Conservation (phyloP, 2,329 filamentous ascomycete species). For the Pseudogymnoascus sp. region DNA sequence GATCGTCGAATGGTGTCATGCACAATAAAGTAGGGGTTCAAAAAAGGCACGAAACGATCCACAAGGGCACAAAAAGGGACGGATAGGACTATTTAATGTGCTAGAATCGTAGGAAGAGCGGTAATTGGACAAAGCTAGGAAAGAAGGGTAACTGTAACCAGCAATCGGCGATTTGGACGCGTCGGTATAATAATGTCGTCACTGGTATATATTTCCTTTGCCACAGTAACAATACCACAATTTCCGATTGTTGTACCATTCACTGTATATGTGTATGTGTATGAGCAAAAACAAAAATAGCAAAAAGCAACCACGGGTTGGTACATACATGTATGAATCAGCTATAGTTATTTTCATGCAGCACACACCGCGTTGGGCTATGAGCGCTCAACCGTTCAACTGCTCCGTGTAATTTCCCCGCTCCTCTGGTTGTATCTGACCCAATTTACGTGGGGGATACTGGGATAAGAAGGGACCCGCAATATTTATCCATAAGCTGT, state of each 20-base stretch:
- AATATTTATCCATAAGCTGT: conserved; percentile 7
- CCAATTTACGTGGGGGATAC: conserved; percentile 2
- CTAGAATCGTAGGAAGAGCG: neutral
- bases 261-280: neutral
- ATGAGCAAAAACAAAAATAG: neutral
- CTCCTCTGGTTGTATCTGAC: neutral
- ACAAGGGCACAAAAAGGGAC: neutral
- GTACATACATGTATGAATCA: conserved; percentile 4
- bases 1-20: neutral
- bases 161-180: neutral
- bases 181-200: neutral
- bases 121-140: neutral
- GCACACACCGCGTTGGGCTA: neutral
- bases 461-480: neutral
- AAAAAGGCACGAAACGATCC: conserved; percentile 3
- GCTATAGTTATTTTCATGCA: neutral
- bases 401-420: conserved; percentile 5
- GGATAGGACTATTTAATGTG: neutral
- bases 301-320: neutral
- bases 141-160: conserved; percentile 2
- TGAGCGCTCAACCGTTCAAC: neutral
- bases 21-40: neutral
- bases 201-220: neutral
- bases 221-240: neutral
- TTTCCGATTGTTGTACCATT: neutral